Base-by-base conservation (phyloP, 371 early-diverging fungal genomes). In the Apophysomyces sp. region DNA sequence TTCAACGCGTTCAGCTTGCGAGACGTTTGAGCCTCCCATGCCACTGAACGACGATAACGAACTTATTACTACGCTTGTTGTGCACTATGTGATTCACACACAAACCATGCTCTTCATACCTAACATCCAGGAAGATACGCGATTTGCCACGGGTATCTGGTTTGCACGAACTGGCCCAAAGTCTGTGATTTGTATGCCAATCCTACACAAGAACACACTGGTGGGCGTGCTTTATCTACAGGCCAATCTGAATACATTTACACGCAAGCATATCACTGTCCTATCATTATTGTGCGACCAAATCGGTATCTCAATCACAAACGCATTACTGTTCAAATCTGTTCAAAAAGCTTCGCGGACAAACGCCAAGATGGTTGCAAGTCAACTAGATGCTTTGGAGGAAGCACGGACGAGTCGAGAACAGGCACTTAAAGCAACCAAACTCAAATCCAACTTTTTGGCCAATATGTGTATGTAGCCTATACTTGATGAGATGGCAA, bases 241-340 rank as follows among this genome's bases (percentile, higher is more conserved):
- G 21, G 83, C 81, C 3, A 82, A 77, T 1, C 62, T 78, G n/a
- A 73, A 80, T 16, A 76, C 83, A 3, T 83, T 85, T 63, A 82
- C 86, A 0, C 76, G 69, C 60, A 81, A 81, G 37, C 73, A 83
- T 49, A 69, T 80, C 58, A 69, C 81, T 27, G 86, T 85, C 0
- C 71, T 85, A 51, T 73, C 80, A n/a, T 63, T 85, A 15, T 41
- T 85, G 13, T 83, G 84, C n/a, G 82, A 85, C 52, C 84, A 83
- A 54, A 72, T 85, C n/a, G 86, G 84, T 28, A 85, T 83, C 54
- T 85, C 86, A 2, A 78, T 85, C 54, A 85, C 86, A 26, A 85
- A 85, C 55, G 86, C 86, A 0, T 39, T 85, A 13, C 39, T 85
- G 27, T 85, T 83, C 64, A 78, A 78, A 31, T 78, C 78, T 1